Evolutionary conservation across 192 early-diverging fungal genomes (phyloP).

Genomic region (Rhizophagus clarus): DNA sequence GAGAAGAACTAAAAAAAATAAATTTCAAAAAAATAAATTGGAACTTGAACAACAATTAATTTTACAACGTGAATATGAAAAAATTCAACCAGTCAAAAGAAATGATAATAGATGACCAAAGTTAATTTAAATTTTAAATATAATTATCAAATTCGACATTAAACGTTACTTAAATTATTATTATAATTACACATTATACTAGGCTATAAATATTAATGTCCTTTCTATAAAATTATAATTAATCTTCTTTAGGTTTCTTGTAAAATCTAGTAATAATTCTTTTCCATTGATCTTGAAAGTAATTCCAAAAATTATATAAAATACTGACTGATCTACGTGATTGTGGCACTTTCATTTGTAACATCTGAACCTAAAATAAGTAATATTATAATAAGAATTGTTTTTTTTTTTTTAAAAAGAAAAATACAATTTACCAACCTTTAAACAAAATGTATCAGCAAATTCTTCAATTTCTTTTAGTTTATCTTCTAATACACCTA

Average conservation of each 20-base stretch:
- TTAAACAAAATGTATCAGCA: conserved; percentile 41
- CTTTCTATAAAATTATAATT: neutral
- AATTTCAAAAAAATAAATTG: neutral
- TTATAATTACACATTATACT: neutral
- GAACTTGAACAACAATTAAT: conserved; percentile 3
- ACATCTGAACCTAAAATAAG: conserved; percentile 30
- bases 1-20: neutral
- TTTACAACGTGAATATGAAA: conserved; percentile 10
- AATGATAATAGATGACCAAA: neutral
- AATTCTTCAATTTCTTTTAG: conserved; percentile 49
- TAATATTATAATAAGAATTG: conserved; percentile 11
- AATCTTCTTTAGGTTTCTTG: neutral
- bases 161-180: no score
- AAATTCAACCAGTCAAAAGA: neutral
- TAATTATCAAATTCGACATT: no score
- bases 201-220: neutral
- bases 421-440: conserved; percentile 30
- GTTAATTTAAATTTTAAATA: neutral
- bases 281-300: conserved; percentile 46
- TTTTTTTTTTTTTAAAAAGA: neutral
- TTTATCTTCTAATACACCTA: conserved; percentile 44
- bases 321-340: conserved; percentile 39
- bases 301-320: conserved; percentile 43
- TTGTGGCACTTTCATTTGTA: conserved; percentile 45
- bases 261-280: conserved; percentile 11